Conservation (phyloP, 495 filamentous ascomycete genomes). For the Monascus purpureus region DNA sequence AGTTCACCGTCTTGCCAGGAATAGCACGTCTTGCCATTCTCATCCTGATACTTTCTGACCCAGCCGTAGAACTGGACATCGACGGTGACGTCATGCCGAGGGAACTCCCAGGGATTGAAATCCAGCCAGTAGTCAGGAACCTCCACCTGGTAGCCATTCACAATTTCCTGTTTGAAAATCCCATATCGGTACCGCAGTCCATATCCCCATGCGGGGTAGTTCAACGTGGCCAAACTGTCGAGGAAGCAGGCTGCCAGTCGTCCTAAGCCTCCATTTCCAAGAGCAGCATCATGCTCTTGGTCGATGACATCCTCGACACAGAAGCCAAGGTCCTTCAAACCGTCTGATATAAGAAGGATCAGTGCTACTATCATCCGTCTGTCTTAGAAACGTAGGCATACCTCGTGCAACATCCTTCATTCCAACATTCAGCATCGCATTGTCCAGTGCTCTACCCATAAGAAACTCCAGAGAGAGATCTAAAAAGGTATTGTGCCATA, state of each 20-base stretch:
- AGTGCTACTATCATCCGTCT: slow-evolving; percentile 1
- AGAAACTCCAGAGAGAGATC: slow-evolving; percentile 91
- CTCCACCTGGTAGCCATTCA: slow-evolving; percentile 94
- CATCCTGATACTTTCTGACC: slow-evolving; percentile 59
- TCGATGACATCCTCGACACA: slow-evolving; percentile 89
- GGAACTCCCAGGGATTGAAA: slow-evolving; percentile 99
- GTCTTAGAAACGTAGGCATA: slow-evolving; percentile 15
- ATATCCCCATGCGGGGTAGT: slow-evolving; percentile 96
- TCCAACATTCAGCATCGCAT: slow-evolving; percentile 93
- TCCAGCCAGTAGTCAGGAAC: slow-evolving; percentile 98
- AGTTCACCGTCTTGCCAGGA: slow-evolving; percentile 88
- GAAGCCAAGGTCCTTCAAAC: slow-evolving; percentile 80
- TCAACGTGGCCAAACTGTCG: slow-evolving; percentile 85
- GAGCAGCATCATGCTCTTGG: slow-evolving; percentile 91
- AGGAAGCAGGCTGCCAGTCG: slow-evolving; percentile 93
- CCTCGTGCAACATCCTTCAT: slow-evolving; percentile 73
- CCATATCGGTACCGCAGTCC: slow-evolving; percentile 90
- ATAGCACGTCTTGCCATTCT: slow-evolving; percentile 54
- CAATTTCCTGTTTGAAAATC: slow-evolving; percentile 99
- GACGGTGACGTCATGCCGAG: slow-evolving; percentile 84
- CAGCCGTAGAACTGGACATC: slow-evolving; percentile 92
- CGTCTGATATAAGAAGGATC: slow-evolving; percentile 42
- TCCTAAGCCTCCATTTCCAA: slow-evolving; percentile 92
- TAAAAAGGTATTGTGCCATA: slow-evolving; percentile 7
- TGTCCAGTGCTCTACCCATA: slow-evolving; percentile 92